phyloP scores from a whole-genome alignment of 1,284 basidiomycete species.

The Naganishia sp. region DNA sequence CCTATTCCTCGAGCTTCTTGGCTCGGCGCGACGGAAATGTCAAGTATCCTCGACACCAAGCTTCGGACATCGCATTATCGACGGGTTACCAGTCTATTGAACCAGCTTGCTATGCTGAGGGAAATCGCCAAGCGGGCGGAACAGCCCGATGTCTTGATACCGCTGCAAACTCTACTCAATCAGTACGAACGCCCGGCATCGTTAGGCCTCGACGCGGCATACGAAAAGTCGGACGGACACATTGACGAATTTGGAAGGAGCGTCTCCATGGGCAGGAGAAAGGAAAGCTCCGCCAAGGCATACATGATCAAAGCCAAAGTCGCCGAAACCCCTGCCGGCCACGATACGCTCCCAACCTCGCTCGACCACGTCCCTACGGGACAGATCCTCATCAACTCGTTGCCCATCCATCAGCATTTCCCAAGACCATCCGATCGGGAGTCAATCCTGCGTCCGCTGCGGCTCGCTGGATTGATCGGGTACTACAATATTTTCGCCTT shows the following conservation, averaged over 20 bases:
- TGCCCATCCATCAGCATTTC: constrained; percentile 78
- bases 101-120: constrained; percentile 70
- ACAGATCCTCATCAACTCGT: constrained; percentile 78
- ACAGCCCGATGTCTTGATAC: constrained; percentile 61
- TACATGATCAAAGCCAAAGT: constrained; percentile 83
- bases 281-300: constrained; percentile 81
- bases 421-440: constrained; percentile 74
- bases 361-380: constrained; percentile 55
- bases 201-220: constrained; percentile 10
- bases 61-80: constrained; percentile 75
- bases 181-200: constrained; percentile 62
- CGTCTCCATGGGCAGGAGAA: constrained; percentile 80
- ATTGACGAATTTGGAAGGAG: constrained; percentile 74
- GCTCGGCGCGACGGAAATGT: constrained; percentile 67
- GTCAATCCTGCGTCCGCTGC: constrained; percentile 75
- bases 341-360: constrained; percentile 12
- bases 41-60: constrained; percentile 60
- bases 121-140: constrained; percentile 69
- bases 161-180: constrained; percentile 61
- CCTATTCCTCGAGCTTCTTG: constrained; percentile 66
- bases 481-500: constrained; percentile 91
- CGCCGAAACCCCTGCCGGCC: constrained; percentile 31
- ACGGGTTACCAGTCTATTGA: constrained; percentile 65
- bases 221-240: constrained; percentile 57
- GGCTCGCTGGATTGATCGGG: constrained; percentile 79